Base-by-base conservation (phyloP, 495 filamentous ascomycete genomes). In the Neurospora africana region DNA sequence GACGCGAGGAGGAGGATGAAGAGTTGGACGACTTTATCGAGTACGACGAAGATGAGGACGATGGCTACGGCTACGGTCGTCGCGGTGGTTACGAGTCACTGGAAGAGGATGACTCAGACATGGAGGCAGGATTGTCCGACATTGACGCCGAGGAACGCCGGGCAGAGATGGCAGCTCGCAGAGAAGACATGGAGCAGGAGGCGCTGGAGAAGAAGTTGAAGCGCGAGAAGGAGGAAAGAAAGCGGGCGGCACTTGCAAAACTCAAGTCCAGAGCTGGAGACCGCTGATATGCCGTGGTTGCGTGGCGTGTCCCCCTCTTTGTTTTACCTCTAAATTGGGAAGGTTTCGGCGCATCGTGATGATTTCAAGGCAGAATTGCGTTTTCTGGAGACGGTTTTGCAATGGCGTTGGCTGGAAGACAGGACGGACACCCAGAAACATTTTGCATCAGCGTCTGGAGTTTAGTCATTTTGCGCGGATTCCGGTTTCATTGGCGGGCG, bases 101-200 rank as follows among this genome's bases (percentile, higher is more conserved):
- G 61, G 75, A 77, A 8, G 76, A 65, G 19, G 44, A 80, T 9
- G 79, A 84, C 21, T 87, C 86, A 6, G 88, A 90, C 74, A 90
- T 90, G 88, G 88, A 90, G 76, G 88, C 88, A 6, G 87, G 86
- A 3, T 69, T 86, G 13, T 83, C 84, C 21, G 88, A 90, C 69
- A 86, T 90, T 19, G 83, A 89, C 41, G 83, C 85, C 39, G 88
- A 90, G 75, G 88, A 90, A 73, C 83, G 82, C 61, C 72, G 78
- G 35, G 87, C 88, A 9, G 82, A 84, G 41, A 70, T 74, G 19
- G 74, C 78, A 19, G 88, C 87, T 10, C 77, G 83, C 15, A 80
- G 80, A 40, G 88, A 90, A 77, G 88, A 90, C 71, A 70, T 76
- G 41, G 78, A 81, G 47, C 84, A 87, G 72, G 80, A 86, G 76